These are phyloP conservation scores for Berberis thunbergii DNA, from an alignment of 164 flowering plant species.

Conservation along the genomic window DNA sequence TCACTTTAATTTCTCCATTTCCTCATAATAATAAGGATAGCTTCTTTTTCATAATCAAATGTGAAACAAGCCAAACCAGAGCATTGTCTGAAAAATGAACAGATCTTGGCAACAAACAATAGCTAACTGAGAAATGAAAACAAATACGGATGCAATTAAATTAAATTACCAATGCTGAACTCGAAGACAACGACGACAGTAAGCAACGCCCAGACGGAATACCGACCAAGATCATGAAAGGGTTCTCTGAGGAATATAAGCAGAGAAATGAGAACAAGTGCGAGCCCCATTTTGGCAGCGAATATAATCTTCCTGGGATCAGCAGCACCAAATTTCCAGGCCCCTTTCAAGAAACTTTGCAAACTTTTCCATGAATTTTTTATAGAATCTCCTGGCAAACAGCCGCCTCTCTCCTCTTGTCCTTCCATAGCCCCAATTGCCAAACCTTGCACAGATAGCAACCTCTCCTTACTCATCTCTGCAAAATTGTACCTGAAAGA, in stretches of 20 bases:
- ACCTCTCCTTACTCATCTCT: constrained; percentile 19
- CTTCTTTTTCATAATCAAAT: too few relatives aligned
- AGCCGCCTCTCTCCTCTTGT: not conserved
- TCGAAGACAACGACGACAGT: constrained; percentile 83
- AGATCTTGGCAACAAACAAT: not conserved
- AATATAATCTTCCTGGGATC: constrained; percentile 64
- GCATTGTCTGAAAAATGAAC: not conserved
- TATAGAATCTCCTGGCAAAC: not conserved
- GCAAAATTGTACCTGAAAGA: constrained; percentile 27
- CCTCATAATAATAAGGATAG: too few relatives aligned
- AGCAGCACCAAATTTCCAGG: constrained; percentile 43
- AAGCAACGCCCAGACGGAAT: constrained; percentile 75
- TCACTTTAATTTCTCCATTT: too few relatives aligned
- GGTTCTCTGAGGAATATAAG: constrained; percentile 64
- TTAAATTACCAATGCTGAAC: constrained; percentile 61
- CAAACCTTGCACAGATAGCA: constrained; percentile 3
- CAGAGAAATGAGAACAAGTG: constrained; percentile 49
- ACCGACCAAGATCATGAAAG: constrained; percentile 28
- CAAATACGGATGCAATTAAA: not conserved
- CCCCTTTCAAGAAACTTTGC: constrained; percentile 18
- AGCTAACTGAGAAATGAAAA: not conserved
- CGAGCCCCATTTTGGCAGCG: constrained; percentile 62
- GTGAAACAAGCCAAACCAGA: not conserved
- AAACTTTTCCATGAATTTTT: constrained; percentile 4
- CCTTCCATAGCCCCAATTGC: not conserved